Base-by-base conservation (phyloP, 208 protist species). In the Acanthamoeba lenticulata region DNA sequence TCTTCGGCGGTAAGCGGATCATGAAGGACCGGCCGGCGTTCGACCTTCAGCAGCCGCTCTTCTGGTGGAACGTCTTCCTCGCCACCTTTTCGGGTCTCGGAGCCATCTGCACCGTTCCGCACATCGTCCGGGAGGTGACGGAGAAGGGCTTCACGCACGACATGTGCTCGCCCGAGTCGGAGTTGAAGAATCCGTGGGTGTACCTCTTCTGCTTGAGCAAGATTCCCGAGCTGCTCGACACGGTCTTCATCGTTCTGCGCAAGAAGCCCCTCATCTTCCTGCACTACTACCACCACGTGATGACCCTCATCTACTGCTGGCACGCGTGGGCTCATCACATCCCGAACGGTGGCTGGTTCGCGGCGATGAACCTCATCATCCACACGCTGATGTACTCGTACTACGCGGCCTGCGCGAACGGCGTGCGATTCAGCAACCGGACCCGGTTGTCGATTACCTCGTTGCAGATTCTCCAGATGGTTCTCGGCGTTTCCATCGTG, bases 201-300 rank as follows among this genome's bases (percentile, higher is more conserved):
- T 83, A 83, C 72, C 72, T 83, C 11, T 83, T 83, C 40, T 83
- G 72, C 72, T 19, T 83, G 34, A 83, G 72, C 72, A 83, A 83
- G 72, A 83, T 83, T 83, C 72, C 72, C 38, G 72, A 83, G 72
- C 72, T 83, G 72, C 72, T 83, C 40, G 72, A 83, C 38, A 83
- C 72, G 36, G n/a, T 97, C 77, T 97, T 98, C 89, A 95, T 98
- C 52, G 95, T 98, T 19, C 62, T 98, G 62, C 96, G 96, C 36
- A 97, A 98, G 91, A 83, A 95, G 19, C 90, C 81, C 17, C 90
- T 98, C 38, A 96, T 97, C 57, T 98, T 98, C 89, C 90, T 98
- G 19, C 97, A 98, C 93, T 98, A 93, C 60, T 96, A 95, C 89
- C 98, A 99, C 96, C 98, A 99, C 96, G 95, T 97, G 42, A 98